phyloP scores from a whole-genome alignment of 176 grass and related monocot species.

The sorghum (Sorghum bicolor) region DNA sequence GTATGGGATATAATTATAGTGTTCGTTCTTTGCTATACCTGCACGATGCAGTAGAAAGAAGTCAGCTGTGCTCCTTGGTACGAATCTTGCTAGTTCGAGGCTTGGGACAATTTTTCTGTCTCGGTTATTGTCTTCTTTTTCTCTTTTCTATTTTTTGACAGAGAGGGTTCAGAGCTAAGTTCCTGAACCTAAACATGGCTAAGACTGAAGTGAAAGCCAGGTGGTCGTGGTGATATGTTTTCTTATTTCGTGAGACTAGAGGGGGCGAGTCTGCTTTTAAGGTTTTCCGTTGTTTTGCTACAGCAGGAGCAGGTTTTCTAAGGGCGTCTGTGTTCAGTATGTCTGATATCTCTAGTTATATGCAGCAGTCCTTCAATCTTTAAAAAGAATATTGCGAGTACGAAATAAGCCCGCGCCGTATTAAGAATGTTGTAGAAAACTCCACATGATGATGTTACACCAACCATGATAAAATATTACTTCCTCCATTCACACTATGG shows the following conservation, averaged over 20 bases:
- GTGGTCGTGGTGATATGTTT: not conserved
- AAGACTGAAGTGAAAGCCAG: not conserved
- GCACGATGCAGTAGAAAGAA: not conserved
- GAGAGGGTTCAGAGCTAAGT: not conserved
- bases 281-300: not conserved
- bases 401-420: too few relatives aligned
- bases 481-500: too few relatives aligned
- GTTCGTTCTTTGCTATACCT: constrained; percentile 29
- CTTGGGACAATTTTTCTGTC: not conserved
- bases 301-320: not conserved
- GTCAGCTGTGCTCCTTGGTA: not conserved
- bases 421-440: too few relatives aligned
- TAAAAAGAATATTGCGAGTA: too few relatives aligned
- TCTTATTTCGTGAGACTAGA: not conserved
- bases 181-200: not conserved
- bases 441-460: too few relatives aligned
- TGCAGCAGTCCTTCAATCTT: too few relatives aligned
- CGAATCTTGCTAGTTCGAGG: not conserved
- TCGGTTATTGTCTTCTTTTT: not conserved
- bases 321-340: not conserved
- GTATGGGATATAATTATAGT: constrained; percentile 30
- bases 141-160: not conserved
- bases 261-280: not conserved
- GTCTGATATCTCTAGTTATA: not conserved
- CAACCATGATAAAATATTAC: too few relatives aligned